Evolutionary conservation across 202 grass and related monocot genomes (phyloP), one percentile per base, ranked within the genome.

Genomic region (Schoenoplectus triqueter): DNA sequence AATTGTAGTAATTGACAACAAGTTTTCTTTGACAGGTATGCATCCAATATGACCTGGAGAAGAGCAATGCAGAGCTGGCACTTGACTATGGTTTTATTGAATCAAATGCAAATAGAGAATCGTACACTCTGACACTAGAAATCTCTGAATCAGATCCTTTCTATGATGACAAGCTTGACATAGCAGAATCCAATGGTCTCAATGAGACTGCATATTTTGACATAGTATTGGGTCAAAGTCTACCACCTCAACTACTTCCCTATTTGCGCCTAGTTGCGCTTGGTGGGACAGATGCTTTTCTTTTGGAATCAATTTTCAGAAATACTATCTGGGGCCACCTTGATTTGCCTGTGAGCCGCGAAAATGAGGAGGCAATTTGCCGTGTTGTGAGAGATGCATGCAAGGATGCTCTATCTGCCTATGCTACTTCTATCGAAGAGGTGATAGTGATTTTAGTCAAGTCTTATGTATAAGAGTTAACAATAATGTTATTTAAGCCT

Each of bases 41-140:
- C 82, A 86, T 99, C 80, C 96, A 99, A 63, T 96, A 94, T 71
- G 91, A 96, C 63, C 54, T 89, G 44, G 69, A 88, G 68, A 99
- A 99, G 90, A 99, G 96, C 84, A 99, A 99, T 85, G 87, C 90
- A 61, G 93, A 96, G 86, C 69, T 99, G 75, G 93, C 93, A 47
- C 88, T 96, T 70, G 93, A 99, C 55, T 99, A 99, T 61, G 90
- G 96, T 22, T 86, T 99, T 69, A 70, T 92, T 1, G 91, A 99
- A 85, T 87, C 70, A 71, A 96, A 94, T 67, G 71, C 88, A 45
- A 85, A 79, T 69, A 85, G 93, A 56, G 88, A 99, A 83, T 64
- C 86, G n/a, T 99, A 94, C 77, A 96, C 96, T 84, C 51, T 99
- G 57, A 99, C 93, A 22, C 74, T 94, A 87, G 93, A 94, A 82